Conservation (phyloP, 2,329 filamentous ascomycete genomes). For the Cladophialophora chaetospira region DNA sequence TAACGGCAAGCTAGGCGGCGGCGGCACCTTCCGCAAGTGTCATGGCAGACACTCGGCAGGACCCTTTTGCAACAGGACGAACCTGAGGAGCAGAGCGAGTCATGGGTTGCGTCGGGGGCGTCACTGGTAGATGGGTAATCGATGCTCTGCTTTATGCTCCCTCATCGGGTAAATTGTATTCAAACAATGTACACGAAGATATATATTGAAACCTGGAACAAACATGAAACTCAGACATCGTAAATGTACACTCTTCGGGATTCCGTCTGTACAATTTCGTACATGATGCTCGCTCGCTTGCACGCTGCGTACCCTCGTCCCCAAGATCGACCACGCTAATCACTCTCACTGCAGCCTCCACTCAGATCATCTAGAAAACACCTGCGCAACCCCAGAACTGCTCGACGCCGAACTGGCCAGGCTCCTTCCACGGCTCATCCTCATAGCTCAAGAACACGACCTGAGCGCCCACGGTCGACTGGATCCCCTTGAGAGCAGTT, state of each 20-base stretch:
- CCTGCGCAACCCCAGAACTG: constrained; percentile 71
- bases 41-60: too few relatives aligned
- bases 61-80: too few relatives aligned
- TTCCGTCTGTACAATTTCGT: constrained; percentile 6
- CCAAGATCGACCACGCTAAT: background rate
- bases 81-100: background rate
- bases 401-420: constrained; percentile 72
- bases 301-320: constrained; percentile 2
- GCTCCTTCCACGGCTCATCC: constrained; percentile 79
- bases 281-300: background rate
- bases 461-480: constrained; percentile 64
- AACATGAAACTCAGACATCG: constrained; percentile 8
- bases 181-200: constrained; percentile 14
- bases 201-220: constrained; percentile 3
- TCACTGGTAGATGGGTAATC: background rate
- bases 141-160: constrained; percentile 2
- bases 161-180: constrained; percentile 9
- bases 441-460: constrained; percentile 79
- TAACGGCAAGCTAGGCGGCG: too few relatives aligned
- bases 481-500: constrained; percentile 71
- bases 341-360: background rate
- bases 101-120: background rate
- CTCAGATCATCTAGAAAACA: constrained; percentile 47
- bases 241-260: constrained; percentile 12
- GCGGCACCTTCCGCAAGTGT: too few relatives aligned